Evolutionary conservation across 2,329 filamentous ascomycete species (phyloP), one percentile per base, ranked within the genome.

Genomic region (Dactylellina parvicollis): DNA sequence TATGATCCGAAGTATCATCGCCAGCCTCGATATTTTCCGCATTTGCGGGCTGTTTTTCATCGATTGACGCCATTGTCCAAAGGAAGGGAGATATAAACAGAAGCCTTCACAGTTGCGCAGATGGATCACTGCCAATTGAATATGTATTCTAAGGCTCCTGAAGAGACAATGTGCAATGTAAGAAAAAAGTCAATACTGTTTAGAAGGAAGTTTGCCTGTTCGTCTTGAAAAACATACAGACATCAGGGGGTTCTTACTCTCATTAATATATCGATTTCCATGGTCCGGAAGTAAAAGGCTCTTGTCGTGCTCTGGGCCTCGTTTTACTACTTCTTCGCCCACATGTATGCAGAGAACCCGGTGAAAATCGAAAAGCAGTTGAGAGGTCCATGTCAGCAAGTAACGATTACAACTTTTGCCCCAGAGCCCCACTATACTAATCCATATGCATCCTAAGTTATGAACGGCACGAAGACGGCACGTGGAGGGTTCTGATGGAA

Each of bases 341-440:
- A 32, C 30, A 32, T 30, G 2, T 16, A 22, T 46, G 40, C 20
- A 34, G 12, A 20, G 52, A 66, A 55, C 28, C 20, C 28, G 14
- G 8, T 18, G 50, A 36, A 9, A 18, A 34, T 64, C 36, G 32
- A 54, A 34, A 30, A 49, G 46, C 12, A 49, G 46, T 36, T 32
- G 20, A 1, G 20, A 49, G 36, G 28, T 16, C 49, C 14, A 38
- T 54, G 61, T 38, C 61, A 49, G 24, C 16, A 38, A 28, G 40
- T 34, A 36, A 20, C 28, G 36, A 30, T 24, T 24, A 22, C 36
- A 56, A 40, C 20, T 34, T 66, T 66, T 57, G 61, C 40, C 42
- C 49, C 50, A 56, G 54, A 22, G 38, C 47, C 61, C 61, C 61
- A 66, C 61, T 5, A 50, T 40, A 57, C 61, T 66, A 66, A 40